Evolutionary conservation across 352 stramenopile species (phyloP), one percentile per base, ranked within the genome.

Genomic region (Phytopythium cucurbitacearum): DNA sequence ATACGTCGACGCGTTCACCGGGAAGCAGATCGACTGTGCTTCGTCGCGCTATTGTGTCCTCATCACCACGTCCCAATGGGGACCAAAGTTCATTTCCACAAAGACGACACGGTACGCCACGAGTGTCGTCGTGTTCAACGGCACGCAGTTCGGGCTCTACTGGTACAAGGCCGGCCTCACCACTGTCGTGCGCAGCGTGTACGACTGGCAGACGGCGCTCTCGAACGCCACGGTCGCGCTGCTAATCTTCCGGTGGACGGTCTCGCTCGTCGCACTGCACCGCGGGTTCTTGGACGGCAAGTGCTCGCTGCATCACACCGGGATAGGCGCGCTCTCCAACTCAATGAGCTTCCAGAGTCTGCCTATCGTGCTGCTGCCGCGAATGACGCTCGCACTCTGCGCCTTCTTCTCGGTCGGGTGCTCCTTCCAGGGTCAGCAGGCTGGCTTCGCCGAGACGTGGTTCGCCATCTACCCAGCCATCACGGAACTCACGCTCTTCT

Each of bases 341-440:
- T 47, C n/a, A 1, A 16, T 8, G 7, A 34, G 41, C 41, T 47
- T 47, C 33, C 41, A 34, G n/a, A 28, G 21, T 28, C 21, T 28
- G 21, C 21, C 21, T 28, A 28, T 28, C 21, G 2, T 28, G 21
- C 21, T 28, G 21, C 21, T 28, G 21, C 21, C 21, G 21, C 21
- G 21, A 28, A 55, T 53, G n/a, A 56, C 60, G 1, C 53, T 72
- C 21, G 50, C 67, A 0, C 21, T 28, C 21, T 28, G 21, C 21
- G 62, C 53, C 1, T 77, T 75, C 38, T 74, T 53, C 45, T 67
- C 59, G 2, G 41, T 59, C n/a, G 64, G 71, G 4, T 74, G 64
- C 43, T 32, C 40, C 7, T 80, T 75, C 41, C 56, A 80, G 58
- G 71, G 71, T 2, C 53, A 76, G 13, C 67, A 77, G 33, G 12